Evolutionary conservation across 2,329 filamentous ascomycete species (phyloP), one percentile per base, ranked within the genome.

Genomic region (Clonostachys solani): DNA sequence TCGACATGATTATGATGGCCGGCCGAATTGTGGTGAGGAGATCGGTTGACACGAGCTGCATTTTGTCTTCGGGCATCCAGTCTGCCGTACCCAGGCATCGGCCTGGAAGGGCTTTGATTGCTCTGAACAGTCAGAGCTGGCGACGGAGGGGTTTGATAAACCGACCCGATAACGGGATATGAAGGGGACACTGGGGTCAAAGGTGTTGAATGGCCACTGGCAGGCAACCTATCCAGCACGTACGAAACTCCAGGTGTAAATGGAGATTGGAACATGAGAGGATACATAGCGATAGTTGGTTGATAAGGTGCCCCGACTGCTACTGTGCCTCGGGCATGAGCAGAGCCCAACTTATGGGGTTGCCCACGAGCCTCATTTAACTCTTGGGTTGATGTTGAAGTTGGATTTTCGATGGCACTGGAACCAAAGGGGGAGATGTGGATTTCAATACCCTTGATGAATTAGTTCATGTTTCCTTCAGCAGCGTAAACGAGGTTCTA

Each of bases 1-100:
- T 85, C 81, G 6, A 86, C 82, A 19, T 81, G 73, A 48, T 85
- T 86, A 56, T 84, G 80, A 50, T 81, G 75, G 33, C 72, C 72
- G 2, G 71, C 63, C 6, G 69, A 64, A 47, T 70, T 76, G 54
- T 72, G 72, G 47, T 72, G 71, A n/a, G 71, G 61, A 12, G 73
- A 66, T 53, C 77, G 59, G 42, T 64, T 63, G 37, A 77, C 62
- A 18, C 75, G 66, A 48, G 70, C 65, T 19, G 73, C 72, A 56
- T 76, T 71, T 49, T 80, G 73, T 44, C 77, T 73, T 12, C 75
- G 75, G 45, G 60, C 56, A 29, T 75, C 71, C 16, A 58, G 52
- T 36, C 68, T 65, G 4, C 56, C 53, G 46, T 63, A 65, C 1
- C 57, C 49, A 12, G 66, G 57, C 33, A 69, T 55, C 33, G 59